Conservation (phyloP, 495 filamentous ascomycete genomes). For the Monascus purpureus region DNA sequence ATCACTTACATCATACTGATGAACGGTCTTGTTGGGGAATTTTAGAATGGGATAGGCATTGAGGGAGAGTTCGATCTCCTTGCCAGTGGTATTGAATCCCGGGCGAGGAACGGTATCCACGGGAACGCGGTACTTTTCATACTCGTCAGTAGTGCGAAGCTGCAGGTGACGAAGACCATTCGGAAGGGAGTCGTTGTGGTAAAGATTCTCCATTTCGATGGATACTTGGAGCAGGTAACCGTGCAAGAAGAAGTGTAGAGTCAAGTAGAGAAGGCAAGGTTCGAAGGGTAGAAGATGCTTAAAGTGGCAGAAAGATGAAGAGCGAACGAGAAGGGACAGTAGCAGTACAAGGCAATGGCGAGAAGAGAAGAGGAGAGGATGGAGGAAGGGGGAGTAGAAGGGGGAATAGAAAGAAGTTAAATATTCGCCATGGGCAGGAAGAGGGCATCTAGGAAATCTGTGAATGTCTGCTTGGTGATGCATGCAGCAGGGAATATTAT, state of each 20-base stretch:
- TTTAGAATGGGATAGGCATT: slow-evolving; percentile 61
- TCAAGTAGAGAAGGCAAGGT: not conserved
- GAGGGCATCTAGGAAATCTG: too few relatives aligned
- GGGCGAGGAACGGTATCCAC: slow-evolving; percentile 24
- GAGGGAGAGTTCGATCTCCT: slow-evolving; percentile 40
- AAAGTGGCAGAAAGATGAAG: not conserved
- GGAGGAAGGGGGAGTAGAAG: slow-evolving; percentile 4
- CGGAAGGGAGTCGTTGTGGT: slow-evolving; percentile 9
- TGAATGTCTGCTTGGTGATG: too few relatives aligned
- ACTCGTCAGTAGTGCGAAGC: slow-evolving; percentile 11
- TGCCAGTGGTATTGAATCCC: slow-evolving; percentile 44
- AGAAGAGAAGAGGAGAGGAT: slow-evolving; percentile 1
- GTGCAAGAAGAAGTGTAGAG: slow-evolving; percentile 4
- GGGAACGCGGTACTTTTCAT: slow-evolving; percentile 15
- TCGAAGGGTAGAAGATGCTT: not conserved
- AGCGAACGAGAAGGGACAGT: not conserved
- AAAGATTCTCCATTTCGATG: slow-evolving; percentile 10
- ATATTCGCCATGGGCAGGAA: not conserved
- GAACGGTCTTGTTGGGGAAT: slow-evolving; percentile 40
- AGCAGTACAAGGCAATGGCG: not conserved
- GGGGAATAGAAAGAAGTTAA: slow-evolving; percentile 4
- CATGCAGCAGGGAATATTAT: too few relatives aligned
- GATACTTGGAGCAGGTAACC: slow-evolving; percentile 1
- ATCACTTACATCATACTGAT: slow-evolving; percentile 75
- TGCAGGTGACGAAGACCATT: slow-evolving; percentile 14